These are phyloP conservation scores for Posidonia oceanica DNA, from an alignment of 116 monocot genomes.

Conservation along the genomic window DNA sequence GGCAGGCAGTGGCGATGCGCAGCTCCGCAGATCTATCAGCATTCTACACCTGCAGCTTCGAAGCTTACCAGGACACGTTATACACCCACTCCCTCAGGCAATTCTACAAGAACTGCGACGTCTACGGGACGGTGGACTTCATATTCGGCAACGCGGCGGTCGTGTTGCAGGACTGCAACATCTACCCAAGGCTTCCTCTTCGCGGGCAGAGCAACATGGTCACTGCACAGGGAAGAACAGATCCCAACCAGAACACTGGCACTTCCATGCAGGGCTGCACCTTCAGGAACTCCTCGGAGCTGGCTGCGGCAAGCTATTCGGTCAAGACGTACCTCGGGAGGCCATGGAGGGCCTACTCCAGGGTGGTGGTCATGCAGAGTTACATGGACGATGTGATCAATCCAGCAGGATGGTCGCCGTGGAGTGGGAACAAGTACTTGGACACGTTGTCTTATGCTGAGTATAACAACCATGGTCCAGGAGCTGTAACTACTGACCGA, in stretches of 20 bases:
- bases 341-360: slow-evolving; percentile 68
- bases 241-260: slow-evolving; percentile 22
- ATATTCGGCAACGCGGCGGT: neutral
- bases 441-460: slow-evolving; percentile 53
- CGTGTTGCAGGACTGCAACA: slow-evolving; percentile 18
- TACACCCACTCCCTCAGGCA: slow-evolving; percentile 18
- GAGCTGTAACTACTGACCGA: slow-evolving; percentile 19
- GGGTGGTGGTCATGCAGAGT: slow-evolving; percentile 53
- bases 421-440: slow-evolving; percentile 35
- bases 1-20: slow-evolving; percentile 20
- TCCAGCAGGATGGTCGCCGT: slow-evolving; percentile 48
- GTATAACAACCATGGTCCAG: slow-evolving; percentile 33
- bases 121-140: slow-evolving; percentile 27
- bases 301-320: neutral
- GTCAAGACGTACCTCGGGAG: slow-evolving; percentile 29
- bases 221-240: slow-evolving; percentile 19
- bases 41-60: slow-evolving; percentile 24
- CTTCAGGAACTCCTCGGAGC: neutral
- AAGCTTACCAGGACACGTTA: slow-evolving; percentile 21
- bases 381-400: slow-evolving; percentile 23
- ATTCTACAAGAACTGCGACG: slow-evolving; percentile 19
- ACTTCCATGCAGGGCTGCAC: slow-evolving; percentile 12
- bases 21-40: slow-evolving; percentile 14
- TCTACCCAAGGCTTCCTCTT: slow-evolving; percentile 10
- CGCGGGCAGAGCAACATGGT: slow-evolving; percentile 9